Base-by-base conservation (phyloP, 192 early-diverging fungal species). In the Lobosporangium transversale region DNA sequence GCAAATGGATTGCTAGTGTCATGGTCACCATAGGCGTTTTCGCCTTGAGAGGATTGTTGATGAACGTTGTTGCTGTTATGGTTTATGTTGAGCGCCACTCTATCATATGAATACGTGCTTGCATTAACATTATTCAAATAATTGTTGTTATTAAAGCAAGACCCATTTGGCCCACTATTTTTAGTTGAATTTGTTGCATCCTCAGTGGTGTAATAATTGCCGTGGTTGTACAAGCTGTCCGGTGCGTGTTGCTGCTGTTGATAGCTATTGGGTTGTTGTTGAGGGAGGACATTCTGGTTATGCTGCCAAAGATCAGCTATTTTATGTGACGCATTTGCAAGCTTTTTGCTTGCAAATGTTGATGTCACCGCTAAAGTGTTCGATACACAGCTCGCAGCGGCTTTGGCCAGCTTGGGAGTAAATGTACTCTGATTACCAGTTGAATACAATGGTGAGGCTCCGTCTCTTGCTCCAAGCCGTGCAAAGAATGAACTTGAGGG, bases 221-320 rank as follows among this genome's bases (percentile, higher is more conserved):
- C 15, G 18, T 59, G 37, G 56, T 58, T 65, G 71, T 66, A 65
- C 62, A 64, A 43, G 21, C 24, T n/a, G 18, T 48, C 40, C 18
- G 37, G 49, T 33, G 62, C 59, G 9, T 62, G 42, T 1, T 69
- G 58, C 23, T 70, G 58, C 43, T 62, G 53, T 51, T 62, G 59
- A 23, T 57, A 62, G 68, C 29, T 56, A 32, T 12, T 55, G 54
- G 12, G 59, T 11, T 58, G 57, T 52, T 71, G 71, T 24, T 67
- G 73, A 44, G 73, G 73, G 10, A 76, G 58, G 9, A 66, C 51
- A 21, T 66, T 27, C 32, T 76, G 73, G 47, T 67, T 76, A 18
- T 67, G 73, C 27, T 76, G 73, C 73, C 73, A 76, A 3, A 76
- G 59, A 42, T 76, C 73, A 10, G 73, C 73, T 52, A 76, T 76